phyloP scores from a whole-genome alignment of 2,329 filamentous ascomycete genomes.

The Neofusicoccum kwambonambiense region DNA sequence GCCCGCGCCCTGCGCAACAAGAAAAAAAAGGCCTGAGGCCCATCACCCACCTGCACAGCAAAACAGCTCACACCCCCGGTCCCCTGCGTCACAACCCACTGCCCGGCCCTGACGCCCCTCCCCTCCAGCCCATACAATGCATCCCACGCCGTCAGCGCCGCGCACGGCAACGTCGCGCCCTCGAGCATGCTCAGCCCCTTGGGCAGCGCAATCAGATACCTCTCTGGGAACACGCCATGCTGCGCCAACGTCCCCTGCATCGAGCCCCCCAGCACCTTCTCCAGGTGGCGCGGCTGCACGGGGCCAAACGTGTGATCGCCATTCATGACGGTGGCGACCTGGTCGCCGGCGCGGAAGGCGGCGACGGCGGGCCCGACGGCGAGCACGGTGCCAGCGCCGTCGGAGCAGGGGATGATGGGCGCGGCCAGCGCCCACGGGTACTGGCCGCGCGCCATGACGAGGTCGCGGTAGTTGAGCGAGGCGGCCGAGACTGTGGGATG shows the following conservation, averaged over 20 bases:
- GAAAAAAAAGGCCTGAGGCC: not conserved
- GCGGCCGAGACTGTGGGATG: slow-evolving; percentile 42
- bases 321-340: slow-evolving; percentile 62
- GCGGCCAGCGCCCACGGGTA: slow-evolving; percentile 41
- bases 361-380: slow-evolving; percentile 60
- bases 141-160: slow-evolving; percentile 51
- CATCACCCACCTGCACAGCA: slow-evolving; percentile 53
- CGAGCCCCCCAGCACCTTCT: slow-evolving; percentile 65
- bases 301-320: slow-evolving; percentile 55
- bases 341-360: slow-evolving; percentile 63
- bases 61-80: slow-evolving; percentile 69
- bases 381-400: slow-evolving; percentile 65
- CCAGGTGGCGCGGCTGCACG: slow-evolving; percentile 38
- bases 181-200: slow-evolving; percentile 49
- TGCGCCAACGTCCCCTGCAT: slow-evolving; percentile 67
- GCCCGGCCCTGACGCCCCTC: slow-evolving; percentile 36
- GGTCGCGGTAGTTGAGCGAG: slow-evolving; percentile 51
- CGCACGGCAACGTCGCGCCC: slow-evolving; percentile 49
- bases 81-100: slow-evolving; percentile 63
- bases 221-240: slow-evolving; percentile 65
- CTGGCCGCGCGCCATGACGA: slow-evolving; percentile 42
- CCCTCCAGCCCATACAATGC: slow-evolving; percentile 50
- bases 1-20: no score
- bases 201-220: slow-evolving; percentile 64
- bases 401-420: slow-evolving; percentile 48